A percentile compares a stretch with the other conserved stretches of the same genome.
These are phyloP conservation scores for Pichia californica DNA, from an alignment of 805 yeast genomes.

Conservation along the genomic window DNA sequence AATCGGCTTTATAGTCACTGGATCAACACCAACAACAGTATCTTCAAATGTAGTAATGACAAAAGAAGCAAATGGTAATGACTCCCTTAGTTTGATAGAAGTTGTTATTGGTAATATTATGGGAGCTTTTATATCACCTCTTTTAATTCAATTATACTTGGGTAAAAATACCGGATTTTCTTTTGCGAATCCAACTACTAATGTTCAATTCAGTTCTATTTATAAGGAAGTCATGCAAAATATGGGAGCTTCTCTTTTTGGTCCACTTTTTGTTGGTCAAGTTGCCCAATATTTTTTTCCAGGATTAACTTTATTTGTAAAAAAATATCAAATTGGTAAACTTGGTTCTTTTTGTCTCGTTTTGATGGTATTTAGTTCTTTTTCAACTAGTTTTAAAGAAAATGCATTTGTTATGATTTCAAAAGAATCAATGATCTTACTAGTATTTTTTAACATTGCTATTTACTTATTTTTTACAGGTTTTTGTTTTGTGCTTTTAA, in stretches of 20 bases:
- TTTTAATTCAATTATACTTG: conserved; percentile 70
- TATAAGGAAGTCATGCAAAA: conserved; percentile 80
- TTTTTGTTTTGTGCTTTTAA: conserved; percentile 50
- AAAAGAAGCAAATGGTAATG: conserved; percentile 75
- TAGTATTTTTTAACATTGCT: conserved; percentile 77
- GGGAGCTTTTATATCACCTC: conserved; percentile 86
- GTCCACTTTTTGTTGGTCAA: conserved; percentile 86
- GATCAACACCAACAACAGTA: conserved; percentile 88
- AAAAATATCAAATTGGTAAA: no score
- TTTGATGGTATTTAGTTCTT: conserved; percentile 59
- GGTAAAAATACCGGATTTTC: conserved; percentile 49
- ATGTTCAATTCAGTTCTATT: conserved; percentile 45
- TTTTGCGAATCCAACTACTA: conserved; percentile 73
- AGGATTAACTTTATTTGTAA: no score
- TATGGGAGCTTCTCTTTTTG: conserved; percentile 68
- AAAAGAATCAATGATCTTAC: conserved; percentile 56
- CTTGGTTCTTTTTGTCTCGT: no score
- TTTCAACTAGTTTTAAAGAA: conserved; percentile 81
- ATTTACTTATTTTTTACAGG: conserved; percentile 69
- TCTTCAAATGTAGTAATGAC: conserved; percentile 92
- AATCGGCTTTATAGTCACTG: conserved; percentile 75
- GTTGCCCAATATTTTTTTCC: conserved; percentile 65
- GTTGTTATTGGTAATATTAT: conserved; percentile 77
- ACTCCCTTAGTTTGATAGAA: conserved; percentile 63
- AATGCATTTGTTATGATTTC: conserved; percentile 51